These are phyloP conservation scores for Breynia disticha DNA, from an alignment of 441 rosid genomes.

Conservation along the genomic window DNA sequence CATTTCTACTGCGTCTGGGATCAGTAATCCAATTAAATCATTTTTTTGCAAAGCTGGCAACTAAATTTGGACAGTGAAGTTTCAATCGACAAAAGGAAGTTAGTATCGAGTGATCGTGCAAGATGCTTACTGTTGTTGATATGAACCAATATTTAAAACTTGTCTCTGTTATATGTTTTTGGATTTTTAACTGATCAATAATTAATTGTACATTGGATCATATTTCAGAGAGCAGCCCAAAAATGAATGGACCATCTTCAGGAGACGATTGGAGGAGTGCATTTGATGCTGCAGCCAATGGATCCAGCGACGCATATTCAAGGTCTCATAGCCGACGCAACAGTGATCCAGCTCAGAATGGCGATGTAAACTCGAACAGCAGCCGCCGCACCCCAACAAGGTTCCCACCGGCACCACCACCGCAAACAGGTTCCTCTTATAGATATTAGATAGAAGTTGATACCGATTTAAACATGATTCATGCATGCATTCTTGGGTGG, in stretches of 20 bases:
- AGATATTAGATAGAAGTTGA: conserved; percentile 40
- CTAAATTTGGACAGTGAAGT: too few species aligned
- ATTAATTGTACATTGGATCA: neutral
- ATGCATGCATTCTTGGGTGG: conserved; percentile 1
- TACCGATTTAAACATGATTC: neutral
- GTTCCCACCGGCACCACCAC: conserved; percentile 67
- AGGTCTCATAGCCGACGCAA: conserved; percentile 64
- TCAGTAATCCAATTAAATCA: too few species aligned
- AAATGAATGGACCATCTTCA: conserved; percentile 35
- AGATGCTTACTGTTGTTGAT: too few species aligned
- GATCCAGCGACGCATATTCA: conserved; percentile 34
- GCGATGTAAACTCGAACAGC: conserved; percentile 43
- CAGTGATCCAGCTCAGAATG: conserved; percentile 83
- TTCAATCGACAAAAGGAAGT: too few species aligned
- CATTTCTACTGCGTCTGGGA: too few species aligned
- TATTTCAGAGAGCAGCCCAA: conserved; percentile 76
- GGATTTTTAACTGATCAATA: neutral
- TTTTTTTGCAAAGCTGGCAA: too few species aligned
- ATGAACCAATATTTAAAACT: too few species aligned
- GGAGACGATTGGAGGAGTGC: conserved; percentile 99
- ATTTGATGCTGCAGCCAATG: conserved; percentile 79
- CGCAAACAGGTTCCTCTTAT: conserved; percentile 33
- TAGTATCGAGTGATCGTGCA: too few species aligned
- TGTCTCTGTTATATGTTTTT: neutral
- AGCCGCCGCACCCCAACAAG: conserved; percentile 86